A percentile compares a stretch with the other conserved stretches of the same genome.
These are phyloP conservation scores for Piromyces finnis DNA, from an alignment of 192 early-diverging fungal genomes.

Conservation along the genomic window DNA sequence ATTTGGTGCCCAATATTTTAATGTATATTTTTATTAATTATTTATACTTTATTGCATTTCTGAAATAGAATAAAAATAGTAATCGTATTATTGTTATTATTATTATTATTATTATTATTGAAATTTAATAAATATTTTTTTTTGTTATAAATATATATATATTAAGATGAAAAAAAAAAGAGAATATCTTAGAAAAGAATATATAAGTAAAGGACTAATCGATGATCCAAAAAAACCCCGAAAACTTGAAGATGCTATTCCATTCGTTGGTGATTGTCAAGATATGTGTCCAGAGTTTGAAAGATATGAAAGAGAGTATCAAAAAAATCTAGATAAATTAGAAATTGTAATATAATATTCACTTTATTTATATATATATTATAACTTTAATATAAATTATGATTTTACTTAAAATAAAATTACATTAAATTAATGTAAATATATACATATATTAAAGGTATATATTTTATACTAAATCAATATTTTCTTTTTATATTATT, in stretches of 20 bases:
- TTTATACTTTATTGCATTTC: no score
- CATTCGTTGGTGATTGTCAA: slow-evolving; percentile 58
- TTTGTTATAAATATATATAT: slow-evolving; percentile 5
- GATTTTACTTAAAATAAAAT: no score
- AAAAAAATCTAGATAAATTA: slow-evolving; percentile 47
- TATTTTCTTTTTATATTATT: no score
- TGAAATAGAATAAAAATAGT: no score
- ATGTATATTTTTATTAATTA: not conserved
- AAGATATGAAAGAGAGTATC: slow-evolving; percentile 61
- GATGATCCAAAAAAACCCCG: slow-evolving; percentile 28
- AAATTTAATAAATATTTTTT: no score
- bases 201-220: slow-evolving; percentile 38
- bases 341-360: slow-evolving; percentile 36
- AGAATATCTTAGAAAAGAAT: slow-evolving; percentile 34
- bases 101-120: no score
- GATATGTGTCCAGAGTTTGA: slow-evolving; percentile 86
- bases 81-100: no score
- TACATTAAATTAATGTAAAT: no score
- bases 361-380: not conserved
- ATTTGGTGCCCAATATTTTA: not conserved
- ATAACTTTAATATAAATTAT: no score
- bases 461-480: no score
- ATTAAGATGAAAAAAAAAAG: slow-evolving; percentile 44
- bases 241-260: slow-evolving; percentile 42
- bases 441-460: no score